phyloP scores from a whole-genome alignment of 768 basidiomycete species.

The Lactarius indigo region DNA sequence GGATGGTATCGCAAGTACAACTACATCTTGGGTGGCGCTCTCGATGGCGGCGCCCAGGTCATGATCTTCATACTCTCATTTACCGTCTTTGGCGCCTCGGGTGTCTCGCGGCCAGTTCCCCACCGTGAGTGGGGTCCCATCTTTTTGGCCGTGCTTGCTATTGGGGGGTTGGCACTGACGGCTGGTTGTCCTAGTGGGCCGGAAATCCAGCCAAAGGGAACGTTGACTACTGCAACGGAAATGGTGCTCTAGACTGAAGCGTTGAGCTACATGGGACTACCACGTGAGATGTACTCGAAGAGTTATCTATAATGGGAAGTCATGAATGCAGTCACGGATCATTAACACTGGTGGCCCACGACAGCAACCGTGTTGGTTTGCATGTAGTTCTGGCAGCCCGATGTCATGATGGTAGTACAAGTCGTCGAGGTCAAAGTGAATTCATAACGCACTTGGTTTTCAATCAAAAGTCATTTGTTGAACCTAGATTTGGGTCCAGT shows the following conservation, averaged over 20 bases:
- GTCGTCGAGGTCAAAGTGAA: neutral
- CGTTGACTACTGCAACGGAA: conserved; percentile 58
- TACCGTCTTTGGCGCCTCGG: conserved; percentile 60
- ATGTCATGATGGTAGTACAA: neutral
- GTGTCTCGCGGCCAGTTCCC: conserved; percentile 49
- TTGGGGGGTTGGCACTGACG: neutral
- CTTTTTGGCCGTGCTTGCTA: neutral
- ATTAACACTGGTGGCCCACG: too few relatives aligned
- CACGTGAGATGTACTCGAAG: neutral
- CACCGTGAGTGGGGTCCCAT: conserved; percentile 5
- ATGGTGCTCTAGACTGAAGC: conserved; percentile 46
- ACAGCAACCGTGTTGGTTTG: neutral
- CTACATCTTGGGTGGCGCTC: conserved; percentile 61
- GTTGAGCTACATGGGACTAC: too few relatives aligned
- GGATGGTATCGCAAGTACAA: conserved; percentile 67
- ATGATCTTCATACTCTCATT: conserved; percentile 64
- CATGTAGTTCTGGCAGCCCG: neutral
- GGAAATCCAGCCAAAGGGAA: conserved; percentile 53
- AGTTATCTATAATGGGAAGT: neutral
- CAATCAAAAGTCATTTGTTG: neutral
- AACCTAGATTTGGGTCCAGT: neutral
- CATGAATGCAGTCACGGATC: neutral
- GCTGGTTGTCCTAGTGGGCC: conserved; percentile 37
- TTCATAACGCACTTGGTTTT: neutral
- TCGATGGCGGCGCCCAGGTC: conserved; percentile 63